Conservation (phyloP, 257 asterid genomes). For the Plectranthus barbatus region DNA sequence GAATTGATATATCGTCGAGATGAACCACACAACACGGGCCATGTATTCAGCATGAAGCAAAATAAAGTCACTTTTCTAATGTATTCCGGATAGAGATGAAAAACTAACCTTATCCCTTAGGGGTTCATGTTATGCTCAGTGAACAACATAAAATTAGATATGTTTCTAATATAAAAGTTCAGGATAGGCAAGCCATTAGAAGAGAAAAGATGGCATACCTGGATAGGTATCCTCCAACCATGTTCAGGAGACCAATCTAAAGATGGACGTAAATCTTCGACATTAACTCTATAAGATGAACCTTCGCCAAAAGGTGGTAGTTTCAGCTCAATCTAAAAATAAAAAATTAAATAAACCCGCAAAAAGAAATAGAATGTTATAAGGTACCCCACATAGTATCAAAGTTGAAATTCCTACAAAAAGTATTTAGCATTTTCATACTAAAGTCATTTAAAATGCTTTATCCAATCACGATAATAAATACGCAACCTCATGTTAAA, state of each 20-base stretch:
- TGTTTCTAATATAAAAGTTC: too few relatives aligned
- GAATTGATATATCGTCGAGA: background rate
- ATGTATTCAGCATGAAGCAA: background rate
- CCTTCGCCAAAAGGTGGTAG: slow-evolving; percentile 78
- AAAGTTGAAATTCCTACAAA: slow-evolving; percentile 1
- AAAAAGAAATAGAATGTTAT: background rate
- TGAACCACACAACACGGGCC: background rate
- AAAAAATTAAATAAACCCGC: background rate
- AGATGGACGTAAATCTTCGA: slow-evolving; percentile 74
- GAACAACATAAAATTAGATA: too few relatives aligned
- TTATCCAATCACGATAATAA: background rate
- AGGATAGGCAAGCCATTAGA: background rate
- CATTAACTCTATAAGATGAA: slow-evolving; percentile 24
- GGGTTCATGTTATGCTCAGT: background rate
- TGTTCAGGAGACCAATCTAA: slow-evolving; percentile 62
- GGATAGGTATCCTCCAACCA: slow-evolving; percentile 65
- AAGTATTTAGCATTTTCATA: background rate
- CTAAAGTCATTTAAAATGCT: background rate
- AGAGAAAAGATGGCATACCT: slow-evolving; percentile 32
- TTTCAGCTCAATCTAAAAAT: slow-evolving; percentile 47
- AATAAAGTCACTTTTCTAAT: background rate
- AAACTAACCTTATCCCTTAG: background rate
- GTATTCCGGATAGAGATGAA: background rate
- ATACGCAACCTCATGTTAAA: background rate
- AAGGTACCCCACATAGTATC: background rate